Percentiles rank a stretch among this genome's conserved stretches.
Conservation (phyloP, 2,329 filamentous ascomycete genomes). For the Colletotrichum ledebouriae region DNA sequence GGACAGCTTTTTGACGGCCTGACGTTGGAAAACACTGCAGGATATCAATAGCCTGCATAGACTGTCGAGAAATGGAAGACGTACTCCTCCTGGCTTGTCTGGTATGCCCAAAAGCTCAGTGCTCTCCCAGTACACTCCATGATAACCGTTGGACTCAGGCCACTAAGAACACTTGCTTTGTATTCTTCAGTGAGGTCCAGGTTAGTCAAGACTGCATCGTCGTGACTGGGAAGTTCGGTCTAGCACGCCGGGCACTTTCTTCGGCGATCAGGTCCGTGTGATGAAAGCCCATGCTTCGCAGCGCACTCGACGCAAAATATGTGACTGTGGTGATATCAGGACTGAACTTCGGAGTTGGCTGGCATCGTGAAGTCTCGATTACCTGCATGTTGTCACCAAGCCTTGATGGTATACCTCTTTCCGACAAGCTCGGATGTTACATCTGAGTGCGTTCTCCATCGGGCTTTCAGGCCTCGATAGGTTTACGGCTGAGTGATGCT, state of each 20-base stretch:
- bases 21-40: conserved; percentile 81
- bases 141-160: conserved; percentile 82
- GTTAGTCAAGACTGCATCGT: conserved; percentile 79
- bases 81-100: conserved; percentile 86
- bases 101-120: conserved; percentile 88
- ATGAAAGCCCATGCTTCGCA: conserved; percentile 72
- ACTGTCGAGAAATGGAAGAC: conserved; percentile 44
- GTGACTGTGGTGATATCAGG: conserved; percentile 59
- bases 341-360: background rate
- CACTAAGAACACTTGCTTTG: conserved; percentile 88
- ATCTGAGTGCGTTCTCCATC: conserved; percentile 83
- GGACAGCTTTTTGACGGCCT: conserved; percentile 76
- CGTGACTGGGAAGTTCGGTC: conserved; percentile 74
- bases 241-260: conserved; percentile 81
- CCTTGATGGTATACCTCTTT: conserved; percentile 76
- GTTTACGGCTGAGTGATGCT: too few species aligned
- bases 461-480: too few species aligned
- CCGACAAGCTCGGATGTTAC: conserved; percentile 85
- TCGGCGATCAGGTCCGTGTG: conserved; percentile 64
- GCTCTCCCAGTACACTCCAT: conserved; percentile 89
- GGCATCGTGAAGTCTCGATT: background rate
- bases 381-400: conserved; percentile 92
- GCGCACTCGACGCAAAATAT: conserved; percentile 87
- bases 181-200: conserved; percentile 89
- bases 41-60: conserved; percentile 23